phyloP scores from a whole-genome alignment of 345 rosid genomes.

The Citropsis articulata region DNA sequence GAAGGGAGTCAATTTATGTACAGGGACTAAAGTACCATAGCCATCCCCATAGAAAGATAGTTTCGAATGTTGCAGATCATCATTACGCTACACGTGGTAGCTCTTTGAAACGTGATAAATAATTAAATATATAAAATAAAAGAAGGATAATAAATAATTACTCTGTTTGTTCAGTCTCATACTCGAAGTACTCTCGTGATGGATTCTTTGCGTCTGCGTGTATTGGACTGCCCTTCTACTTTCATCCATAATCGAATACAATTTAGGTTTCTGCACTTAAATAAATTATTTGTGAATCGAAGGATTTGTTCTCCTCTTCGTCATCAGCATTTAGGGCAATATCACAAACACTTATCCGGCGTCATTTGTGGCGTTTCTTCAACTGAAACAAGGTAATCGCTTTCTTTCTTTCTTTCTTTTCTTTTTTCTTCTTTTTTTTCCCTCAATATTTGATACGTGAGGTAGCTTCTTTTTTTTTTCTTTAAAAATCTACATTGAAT shows the following conservation, averaged over 20 bases:
- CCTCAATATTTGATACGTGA: neutral
- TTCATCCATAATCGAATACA: slow-evolving; percentile 8
- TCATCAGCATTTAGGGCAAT: neutral
- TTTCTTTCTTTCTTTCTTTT: neutral
- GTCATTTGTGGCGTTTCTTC: slow-evolving; percentile 45
- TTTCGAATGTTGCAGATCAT: too few relatives aligned
- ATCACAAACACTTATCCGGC: slow-evolving; percentile 2
- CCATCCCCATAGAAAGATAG: too few relatives aligned
- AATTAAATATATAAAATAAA: too few relatives aligned
- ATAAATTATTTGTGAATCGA: slow-evolving; percentile 19
- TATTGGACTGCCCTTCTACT: slow-evolving; percentile 4
- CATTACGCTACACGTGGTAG: too few relatives aligned
- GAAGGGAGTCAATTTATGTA: too few relatives aligned
- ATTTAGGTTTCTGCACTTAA: slow-evolving; percentile 1
- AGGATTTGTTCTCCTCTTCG: slow-evolving; percentile 27
- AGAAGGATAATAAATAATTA: neutral
- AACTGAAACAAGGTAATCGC: slow-evolving; percentile 41
- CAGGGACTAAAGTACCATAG: too few relatives aligned
- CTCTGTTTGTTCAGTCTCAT: neutral
- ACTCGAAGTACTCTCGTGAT: neutral
- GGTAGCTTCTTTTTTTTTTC: too few relatives aligned
- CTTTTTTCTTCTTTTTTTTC: too few relatives aligned
- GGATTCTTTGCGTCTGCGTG: slow-evolving; percentile 27
- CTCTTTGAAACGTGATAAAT: too few relatives aligned
- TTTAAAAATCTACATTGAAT: neutral